Conservation (phyloP, 148 eudicot genomes). For the Rhododendron simsii region DNA sequence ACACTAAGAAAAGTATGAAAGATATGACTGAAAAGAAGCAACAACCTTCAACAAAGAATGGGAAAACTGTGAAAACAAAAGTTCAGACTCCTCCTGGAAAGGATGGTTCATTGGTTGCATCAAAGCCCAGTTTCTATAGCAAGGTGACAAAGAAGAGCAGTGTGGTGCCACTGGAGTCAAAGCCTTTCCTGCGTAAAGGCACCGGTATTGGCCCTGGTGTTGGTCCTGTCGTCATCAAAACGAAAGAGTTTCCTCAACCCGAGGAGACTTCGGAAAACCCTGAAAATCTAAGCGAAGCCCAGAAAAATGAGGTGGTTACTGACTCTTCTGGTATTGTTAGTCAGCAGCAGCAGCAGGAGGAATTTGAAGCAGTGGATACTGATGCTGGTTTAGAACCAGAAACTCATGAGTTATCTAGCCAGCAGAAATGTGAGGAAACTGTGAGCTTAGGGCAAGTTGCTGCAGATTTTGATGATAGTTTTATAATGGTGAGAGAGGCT, state of each 20-base stretch:
- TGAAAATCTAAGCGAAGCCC: constrained; percentile 28
- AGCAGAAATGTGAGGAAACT: constrained; percentile 19
- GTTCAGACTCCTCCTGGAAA: constrained; percentile 38
- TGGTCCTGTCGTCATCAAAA: constrained; percentile 33
- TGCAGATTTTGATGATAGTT: constrained; percentile 24
- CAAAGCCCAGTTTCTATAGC: constrained; percentile 57
- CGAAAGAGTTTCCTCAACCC: constrained; percentile 30
- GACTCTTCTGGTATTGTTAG: constrained; percentile 22
- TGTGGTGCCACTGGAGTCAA: constrained; percentile 89
- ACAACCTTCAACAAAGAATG: constrained; percentile 30
- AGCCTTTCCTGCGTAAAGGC: constrained; percentile 68
- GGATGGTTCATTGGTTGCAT: constrained; percentile 30
- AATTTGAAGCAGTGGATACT: constrained; percentile 19
- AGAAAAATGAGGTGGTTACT: constrained; percentile 29
- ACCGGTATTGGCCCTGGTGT: constrained; percentile 40
- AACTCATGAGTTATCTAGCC: constrained; percentile 19
- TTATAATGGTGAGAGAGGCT: constrained; percentile 21
- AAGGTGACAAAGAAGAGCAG: constrained; percentile 87
- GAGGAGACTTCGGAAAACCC: constrained; percentile 34
- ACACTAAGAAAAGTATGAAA: constrained; percentile 37
- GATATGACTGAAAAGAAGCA: constrained; percentile 42
- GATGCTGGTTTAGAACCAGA: constrained; percentile 24
- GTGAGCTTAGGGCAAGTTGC: constrained; percentile 21
- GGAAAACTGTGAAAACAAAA: constrained; percentile 47
- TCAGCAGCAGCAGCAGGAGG: constrained; percentile 22